Percentiles rank a stretch among this genome's conserved stretches.
Conservation (phyloP, 352 stramenopile genomes). For the Globisporangium radiosum region DNA sequence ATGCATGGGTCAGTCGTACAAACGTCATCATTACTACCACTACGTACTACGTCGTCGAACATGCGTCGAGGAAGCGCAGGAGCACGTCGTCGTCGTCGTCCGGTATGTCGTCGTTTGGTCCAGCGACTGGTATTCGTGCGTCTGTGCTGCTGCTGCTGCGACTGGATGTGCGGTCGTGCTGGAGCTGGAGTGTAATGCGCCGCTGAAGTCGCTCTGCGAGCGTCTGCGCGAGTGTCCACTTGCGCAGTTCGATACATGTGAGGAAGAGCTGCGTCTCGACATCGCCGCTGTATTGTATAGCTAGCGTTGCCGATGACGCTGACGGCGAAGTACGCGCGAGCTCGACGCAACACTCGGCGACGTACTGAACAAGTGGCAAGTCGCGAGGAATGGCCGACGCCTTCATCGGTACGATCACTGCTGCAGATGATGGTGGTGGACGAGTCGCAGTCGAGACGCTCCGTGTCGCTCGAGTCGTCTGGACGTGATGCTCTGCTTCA, state of each 20-base stretch:
- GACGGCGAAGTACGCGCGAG: neutral
- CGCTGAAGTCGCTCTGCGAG: constrained; percentile 23
- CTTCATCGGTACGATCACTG: neutral
- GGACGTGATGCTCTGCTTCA: too few relatives aligned
- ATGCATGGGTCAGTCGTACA: too few relatives aligned
- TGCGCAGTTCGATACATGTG: constrained; percentile 13
- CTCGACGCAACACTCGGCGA: constrained; percentile 12
- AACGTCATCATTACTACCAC: too few relatives aligned
- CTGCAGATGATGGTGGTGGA: neutral
- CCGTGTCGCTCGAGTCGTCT: too few relatives aligned
- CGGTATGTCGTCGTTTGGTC: too few relatives aligned
- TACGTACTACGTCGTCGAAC: constrained; percentile 1
- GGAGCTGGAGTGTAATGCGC: constrained; percentile 1
- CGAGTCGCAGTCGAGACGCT: neutral
- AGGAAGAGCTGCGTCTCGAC: constrained; percentile 22
- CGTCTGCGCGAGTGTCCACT: constrained; percentile 20
- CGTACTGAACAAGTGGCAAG: constrained; percentile 14
- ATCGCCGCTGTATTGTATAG: neutral
- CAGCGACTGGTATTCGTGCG: neutral
- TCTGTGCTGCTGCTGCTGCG: neutral
- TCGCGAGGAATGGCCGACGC: constrained; percentile 7
- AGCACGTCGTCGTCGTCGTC: constrained; percentile 6
- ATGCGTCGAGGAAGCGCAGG: constrained; percentile 12
- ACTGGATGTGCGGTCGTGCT: neutral
- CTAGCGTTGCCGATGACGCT: neutral